Base-by-base conservation (phyloP, 1,139 yeast genomes). In the Geotrichum fermentans region DNA sequence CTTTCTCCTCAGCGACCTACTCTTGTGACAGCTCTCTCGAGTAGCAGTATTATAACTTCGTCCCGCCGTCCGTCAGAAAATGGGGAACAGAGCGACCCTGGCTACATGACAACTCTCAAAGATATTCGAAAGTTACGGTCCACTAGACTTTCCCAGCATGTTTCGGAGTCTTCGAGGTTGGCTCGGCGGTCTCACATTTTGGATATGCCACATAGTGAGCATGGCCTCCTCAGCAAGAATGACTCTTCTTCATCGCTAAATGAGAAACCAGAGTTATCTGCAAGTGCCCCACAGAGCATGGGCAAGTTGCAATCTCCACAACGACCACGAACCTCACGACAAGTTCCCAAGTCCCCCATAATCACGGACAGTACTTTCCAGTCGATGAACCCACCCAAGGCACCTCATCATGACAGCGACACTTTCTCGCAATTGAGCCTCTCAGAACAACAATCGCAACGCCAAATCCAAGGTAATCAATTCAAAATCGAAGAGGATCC, bases 61-160 rank as follows among this genome's bases (percentile, higher is more conserved):
- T 36, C 43, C 10, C 35, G 36, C 11, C 35, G 22, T 51, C 43
- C 4, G 11, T 22, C 48, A 14, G 35, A n/a, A 6, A 32, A 30
- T 3, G 18, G 28, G 10, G 22, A 17, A 18, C 8, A 4, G 7
- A 64, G 62, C 56, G 77, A 73, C 49, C 73, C 71, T 47, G 78
- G 77, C 26, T 86, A 83, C 62, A 76, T 83, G 49, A 76, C 82
- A 52, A 84, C 95, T 0, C 65, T 89, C 44, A 78, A 79, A 46
- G 96, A 89, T 63, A 85, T 89, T 22, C 83, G 92, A 35, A 72
- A 89, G 47, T 70, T 88, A 61, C 73, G 94, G 56, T 82, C 92
- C 0, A 78, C 82, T 48, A 76, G 95, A 61, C 86, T 85, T 59
- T 78, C 81, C 55, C 82, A 84, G 44, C 75, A 74, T 48, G 70